Conservation (phyloP, 1,139 yeast species). For the Candida buenavistaensis region DNA sequence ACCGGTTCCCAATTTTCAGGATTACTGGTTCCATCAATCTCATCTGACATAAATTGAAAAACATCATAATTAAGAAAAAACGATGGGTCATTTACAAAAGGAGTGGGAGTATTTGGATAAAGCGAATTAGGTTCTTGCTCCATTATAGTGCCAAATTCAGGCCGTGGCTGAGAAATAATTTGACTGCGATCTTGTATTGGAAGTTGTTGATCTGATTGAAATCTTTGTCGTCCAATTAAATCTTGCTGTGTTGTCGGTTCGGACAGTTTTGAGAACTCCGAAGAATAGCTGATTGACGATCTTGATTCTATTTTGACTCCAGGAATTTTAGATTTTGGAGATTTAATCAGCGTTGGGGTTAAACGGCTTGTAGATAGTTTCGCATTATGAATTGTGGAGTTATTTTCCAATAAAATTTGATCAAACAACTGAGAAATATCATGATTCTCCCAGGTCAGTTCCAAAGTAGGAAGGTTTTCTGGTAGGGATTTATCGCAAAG, state of each 20-base stretch:
- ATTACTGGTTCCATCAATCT: slow-evolving; percentile 15
- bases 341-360: neutral
- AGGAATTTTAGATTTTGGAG: too few species aligned
- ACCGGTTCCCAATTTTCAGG: slow-evolving; percentile 20
- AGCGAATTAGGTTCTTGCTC: neutral
- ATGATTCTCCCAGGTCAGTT: slow-evolving; percentile 15
- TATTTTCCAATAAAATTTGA: slow-evolving; percentile 13
- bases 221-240: neutral
- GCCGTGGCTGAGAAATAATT: slow-evolving; percentile 9
- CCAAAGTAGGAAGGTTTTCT: slow-evolving; percentile 11
- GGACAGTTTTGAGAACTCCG: too few species aligned
- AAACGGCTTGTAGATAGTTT: slow-evolving; percentile 11
- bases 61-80: slow-evolving; percentile 20
- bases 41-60: slow-evolving; percentile 19
- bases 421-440: slow-evolving; percentile 12
- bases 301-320: neutral
- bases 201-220: too few species aligned
- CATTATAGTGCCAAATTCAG: slow-evolving; percentile 1
- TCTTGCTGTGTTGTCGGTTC: neutral
- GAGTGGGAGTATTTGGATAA: slow-evolving; percentile 7
- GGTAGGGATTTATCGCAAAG: slow-evolving; percentile 9
- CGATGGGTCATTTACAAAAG: slow-evolving; percentile 18
- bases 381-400: slow-evolving; percentile 13
- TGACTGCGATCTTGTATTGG: slow-evolving; percentile 4
- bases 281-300: too few species aligned